Evolutionary conservation across 345 rosid species (phyloP).

Genomic region (Isatis tinctoria): DNA sequence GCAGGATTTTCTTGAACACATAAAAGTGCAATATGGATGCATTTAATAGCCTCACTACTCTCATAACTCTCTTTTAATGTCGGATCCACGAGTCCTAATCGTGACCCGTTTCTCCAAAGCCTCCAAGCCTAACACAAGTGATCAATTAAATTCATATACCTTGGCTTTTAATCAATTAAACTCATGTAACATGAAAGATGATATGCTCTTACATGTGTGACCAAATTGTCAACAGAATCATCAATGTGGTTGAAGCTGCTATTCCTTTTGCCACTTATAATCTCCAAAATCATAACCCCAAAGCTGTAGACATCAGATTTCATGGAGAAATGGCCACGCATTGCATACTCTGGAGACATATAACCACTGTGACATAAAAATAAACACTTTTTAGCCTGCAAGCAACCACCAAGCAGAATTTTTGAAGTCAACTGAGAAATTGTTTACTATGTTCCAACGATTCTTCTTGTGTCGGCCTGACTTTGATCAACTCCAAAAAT

Average conservation of each 20-base stretch:
- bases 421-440: not conserved
- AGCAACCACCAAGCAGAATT: not conserved
- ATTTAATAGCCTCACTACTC: not conserved
- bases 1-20: not conserved
- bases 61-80: not conserved
- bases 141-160: not conserved
- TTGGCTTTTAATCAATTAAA: not conserved
- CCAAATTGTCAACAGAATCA: constrained; percentile 3
- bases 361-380: not conserved
- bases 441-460: not conserved
- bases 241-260: not conserved
- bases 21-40: not conserved
- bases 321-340: not conserved
- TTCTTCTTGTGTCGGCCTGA: not conserved
- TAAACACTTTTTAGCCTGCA: not conserved
- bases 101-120: not conserved
- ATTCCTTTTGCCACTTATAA: not conserved
- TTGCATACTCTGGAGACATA: not conserved
- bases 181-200: not conserved
- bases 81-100: not conserved
- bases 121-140: not conserved
- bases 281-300: not conserved
- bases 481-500: not conserved
- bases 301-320: not conserved
- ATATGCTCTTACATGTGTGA: constrained; percentile 32